These are phyloP conservation scores for Raffaelea arxii DNA, from an alignment of 2,329 filamentous ascomycete genomes.

Conservation along the genomic window DNA sequence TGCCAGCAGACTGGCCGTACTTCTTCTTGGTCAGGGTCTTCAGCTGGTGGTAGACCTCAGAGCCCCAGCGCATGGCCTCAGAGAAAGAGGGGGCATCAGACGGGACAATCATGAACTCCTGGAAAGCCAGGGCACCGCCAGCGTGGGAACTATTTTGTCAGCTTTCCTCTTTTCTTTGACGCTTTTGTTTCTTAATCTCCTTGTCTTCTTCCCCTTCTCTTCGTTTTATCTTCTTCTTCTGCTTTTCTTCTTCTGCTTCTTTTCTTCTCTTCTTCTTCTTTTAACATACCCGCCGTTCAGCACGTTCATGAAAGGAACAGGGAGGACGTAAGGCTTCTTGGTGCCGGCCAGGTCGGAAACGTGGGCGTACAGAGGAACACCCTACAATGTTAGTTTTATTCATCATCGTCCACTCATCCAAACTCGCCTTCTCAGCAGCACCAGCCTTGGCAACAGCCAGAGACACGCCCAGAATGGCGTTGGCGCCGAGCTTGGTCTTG, in stretches of 20 bases:
- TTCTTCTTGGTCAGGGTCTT: slow-evolving; percentile 98
- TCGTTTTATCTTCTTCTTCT: no score
- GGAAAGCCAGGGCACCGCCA: slow-evolving; percentile 89
- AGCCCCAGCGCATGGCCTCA: slow-evolving; percentile 91
- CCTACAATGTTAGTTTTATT: slow-evolving; percentile 26
- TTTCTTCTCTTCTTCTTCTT: neutral
- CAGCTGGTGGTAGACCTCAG: slow-evolving; percentile 97
- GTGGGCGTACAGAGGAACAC: slow-evolving; percentile 78
- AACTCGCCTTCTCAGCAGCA: slow-evolving; percentile 69
- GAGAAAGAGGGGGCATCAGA: slow-evolving; percentile 79
- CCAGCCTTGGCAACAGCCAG: slow-evolving; percentile 80
- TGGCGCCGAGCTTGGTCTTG: slow-evolving; percentile 82
- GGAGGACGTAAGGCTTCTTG: slow-evolving; percentile 10
- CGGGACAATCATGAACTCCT: slow-evolving; percentile 94
- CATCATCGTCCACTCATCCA: neutral
- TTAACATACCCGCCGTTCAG: slow-evolving; percentile 49
- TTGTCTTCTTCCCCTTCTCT: no score
- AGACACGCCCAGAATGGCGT: slow-evolving; percentile 78
- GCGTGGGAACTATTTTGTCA: slow-evolving; percentile 66
- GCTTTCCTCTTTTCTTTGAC: no score
- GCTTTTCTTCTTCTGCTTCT: neutral
- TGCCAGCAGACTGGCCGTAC: slow-evolving; percentile 97
- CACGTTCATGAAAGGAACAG: slow-evolving; percentile 9
- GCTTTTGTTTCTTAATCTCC: no score
- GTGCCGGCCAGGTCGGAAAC: slow-evolving; percentile 80